phyloP scores from a whole-genome alignment of 2,329 filamentous ascomycete species.

The Cladosporium sp. region DNA sequence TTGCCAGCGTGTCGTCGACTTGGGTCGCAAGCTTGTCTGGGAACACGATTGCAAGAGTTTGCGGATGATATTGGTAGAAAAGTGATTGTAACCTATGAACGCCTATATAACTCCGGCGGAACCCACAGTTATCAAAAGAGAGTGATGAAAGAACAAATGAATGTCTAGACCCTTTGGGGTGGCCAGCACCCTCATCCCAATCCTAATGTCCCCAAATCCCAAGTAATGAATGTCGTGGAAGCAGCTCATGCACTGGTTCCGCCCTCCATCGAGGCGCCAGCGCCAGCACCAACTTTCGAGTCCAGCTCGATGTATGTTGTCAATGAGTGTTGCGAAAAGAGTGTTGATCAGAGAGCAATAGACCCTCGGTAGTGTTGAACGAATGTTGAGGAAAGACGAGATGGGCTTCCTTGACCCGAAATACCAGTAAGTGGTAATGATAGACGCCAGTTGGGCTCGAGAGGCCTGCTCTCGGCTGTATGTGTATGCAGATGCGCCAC shows the following conservation, averaged over 20 bases:
- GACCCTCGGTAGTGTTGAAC: neutral
- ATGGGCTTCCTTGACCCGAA: neutral
- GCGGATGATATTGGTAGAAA: neutral
- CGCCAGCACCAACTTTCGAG: neutral
- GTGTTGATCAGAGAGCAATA: conserved; percentile 6
- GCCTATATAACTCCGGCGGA: neutral
- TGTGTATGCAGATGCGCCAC: neutral
- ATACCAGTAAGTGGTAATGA: conserved; percentile 1
- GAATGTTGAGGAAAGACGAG: neutral
- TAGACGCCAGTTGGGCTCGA: neutral
- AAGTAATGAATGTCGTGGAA: neutral
- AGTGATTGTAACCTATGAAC: neutral
- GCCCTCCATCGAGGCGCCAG: neutral
- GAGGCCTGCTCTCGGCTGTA: neutral
- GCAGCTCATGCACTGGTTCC: neutral
- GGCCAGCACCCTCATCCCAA: neutral
- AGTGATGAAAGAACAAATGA: neutral
- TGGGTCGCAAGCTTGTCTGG: neutral
- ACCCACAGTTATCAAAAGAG: neutral
- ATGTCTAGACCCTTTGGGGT: neutral
- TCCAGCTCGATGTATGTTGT: neutral
- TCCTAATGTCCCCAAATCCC: neutral
- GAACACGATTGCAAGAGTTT: neutral
- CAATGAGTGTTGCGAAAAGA: neutral
- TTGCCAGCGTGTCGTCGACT: neutral